Evolutionary conservation across 2,329 filamentous ascomycete genomes (phyloP), one percentile per base, ranked within the genome.

Genomic region (Orbilia quercus): DNA sequence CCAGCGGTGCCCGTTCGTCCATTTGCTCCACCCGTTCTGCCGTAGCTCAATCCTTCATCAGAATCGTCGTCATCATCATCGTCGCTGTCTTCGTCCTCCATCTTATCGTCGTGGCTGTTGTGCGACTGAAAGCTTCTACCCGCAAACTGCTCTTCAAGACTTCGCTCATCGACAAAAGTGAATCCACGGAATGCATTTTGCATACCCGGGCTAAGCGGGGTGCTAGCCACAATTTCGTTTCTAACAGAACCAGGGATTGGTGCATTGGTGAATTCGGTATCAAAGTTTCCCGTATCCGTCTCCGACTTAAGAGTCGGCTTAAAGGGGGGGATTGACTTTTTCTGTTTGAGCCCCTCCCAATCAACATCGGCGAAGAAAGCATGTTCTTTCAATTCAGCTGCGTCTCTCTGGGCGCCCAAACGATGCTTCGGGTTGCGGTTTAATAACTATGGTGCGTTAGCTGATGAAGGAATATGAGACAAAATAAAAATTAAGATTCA

Each of bases 151-250:
- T 94, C 91, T 58, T 98, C 93, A 64, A 99, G 89, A 1, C 91
- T 91, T 79, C 91, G 97, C 82, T 98, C 94, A 78, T 98, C 95
- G n/a, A 98, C 95, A 80, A 96, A 99, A 0, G 95, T 99, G 81
- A 99, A 99, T 34, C 95, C 95, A 79, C 95, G 91, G 84, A 99
- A 99, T 79, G 98, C 97, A 75, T 94, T 95, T 82, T 99, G 95
- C 82, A 97, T 93, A 1, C 92, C 96, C 0, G 95, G 95, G 12
- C 92, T 96, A 22, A 99, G 84, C 0, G 95, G 95, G 0, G 95
- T 99, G 12, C 91, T 96, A 6, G 92, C 91, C 4, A 91, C 89
- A 79, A 95, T 91, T 50, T 86, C 82, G 38, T 93, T 93, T 66
- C 89, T 89, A 69, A 98, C 84, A 0, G 93, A 97, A 0, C 90